phyloP scores from a whole-genome alignment of 352 stramenopile species.

The Phytophthora vignae region DNA sequence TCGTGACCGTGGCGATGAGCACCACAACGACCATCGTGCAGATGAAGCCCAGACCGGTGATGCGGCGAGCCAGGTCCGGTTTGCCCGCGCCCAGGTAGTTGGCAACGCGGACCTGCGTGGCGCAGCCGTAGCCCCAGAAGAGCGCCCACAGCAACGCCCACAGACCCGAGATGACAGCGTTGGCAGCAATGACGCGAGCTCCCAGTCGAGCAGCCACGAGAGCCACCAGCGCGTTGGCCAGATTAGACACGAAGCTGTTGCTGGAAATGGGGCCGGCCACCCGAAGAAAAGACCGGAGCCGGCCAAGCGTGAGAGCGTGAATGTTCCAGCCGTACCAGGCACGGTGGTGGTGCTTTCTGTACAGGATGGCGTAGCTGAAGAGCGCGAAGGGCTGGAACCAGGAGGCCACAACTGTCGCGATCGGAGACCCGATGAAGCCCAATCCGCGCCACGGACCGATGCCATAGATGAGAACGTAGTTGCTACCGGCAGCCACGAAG shows the following conservation, averaged over 20 bases:
- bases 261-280: constrained; percentile 72
- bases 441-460: constrained; percentile 57
- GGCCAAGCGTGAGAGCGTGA: constrained; percentile 48
- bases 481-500: constrained; percentile 57
- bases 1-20: constrained; percentile 55
- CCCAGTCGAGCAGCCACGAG: constrained; percentile 73
- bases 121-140: constrained; percentile 84
- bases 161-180: constrained; percentile 74
- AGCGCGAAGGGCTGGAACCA: constrained; percentile 80
- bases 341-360: constrained; percentile 61
- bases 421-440: constrained; percentile 82
- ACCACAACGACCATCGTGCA: constrained; percentile 62
- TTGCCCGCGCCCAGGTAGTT: constrained; percentile 77
- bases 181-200: constrained; percentile 65
- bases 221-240: constrained; percentile 72
- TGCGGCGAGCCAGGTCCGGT: constrained; percentile 54
- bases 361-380: constrained; percentile 65
- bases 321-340: constrained; percentile 72
- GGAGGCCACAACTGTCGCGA: constrained; percentile 78
- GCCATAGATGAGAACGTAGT: constrained; percentile 83
- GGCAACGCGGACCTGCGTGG: constrained; percentile 79
- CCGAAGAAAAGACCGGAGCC: constrained; percentile 52
- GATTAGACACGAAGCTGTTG: constrained; percentile 81
- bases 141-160: constrained; percentile 78
- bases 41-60: constrained; percentile 61